A percentile compares a stretch with the other conserved stretches of the same genome.
phyloP scores from a whole-genome alignment of 495 filamentous ascomycete species.

The Endocarpon pusillum region DNA sequence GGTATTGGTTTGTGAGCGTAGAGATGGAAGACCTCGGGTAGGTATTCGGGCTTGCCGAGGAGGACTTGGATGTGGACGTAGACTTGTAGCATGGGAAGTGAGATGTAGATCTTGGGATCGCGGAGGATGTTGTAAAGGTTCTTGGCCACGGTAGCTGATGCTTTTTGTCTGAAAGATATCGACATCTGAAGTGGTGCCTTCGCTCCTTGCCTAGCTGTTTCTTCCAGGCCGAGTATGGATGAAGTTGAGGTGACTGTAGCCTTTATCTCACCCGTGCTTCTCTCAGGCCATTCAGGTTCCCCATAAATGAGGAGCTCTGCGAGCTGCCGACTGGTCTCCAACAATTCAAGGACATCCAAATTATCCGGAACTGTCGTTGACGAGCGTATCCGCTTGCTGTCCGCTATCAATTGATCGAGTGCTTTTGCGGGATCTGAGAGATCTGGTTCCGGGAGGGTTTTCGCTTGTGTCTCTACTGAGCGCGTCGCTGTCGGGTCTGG shows the following conservation, averaged over 20 bases:
- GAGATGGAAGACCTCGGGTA: slow-evolving; percentile 64
- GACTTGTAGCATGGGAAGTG: slow-evolving; percentile 42
- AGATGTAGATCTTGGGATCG: slow-evolving; percentile 69
- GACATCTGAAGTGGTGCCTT: slow-evolving; percentile 8
- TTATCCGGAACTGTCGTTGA: slow-evolving; percentile 23
- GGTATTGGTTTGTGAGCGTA: slow-evolving; percentile 74
- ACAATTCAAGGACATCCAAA: slow-evolving; percentile 20
- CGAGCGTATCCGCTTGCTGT: slow-evolving; percentile 16
- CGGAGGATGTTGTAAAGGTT: slow-evolving; percentile 47
- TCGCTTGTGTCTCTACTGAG: too few species aligned
- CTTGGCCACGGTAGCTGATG: slow-evolving; percentile 30
- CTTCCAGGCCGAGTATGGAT: slow-evolving; percentile 33
- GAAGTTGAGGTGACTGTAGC: slow-evolving; percentile 26
- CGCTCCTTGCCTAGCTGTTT: slow-evolving; percentile 12
- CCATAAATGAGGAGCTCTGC: slow-evolving; percentile 20
- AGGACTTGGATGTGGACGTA: slow-evolving; percentile 58
- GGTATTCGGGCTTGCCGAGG: slow-evolving; percentile 50
- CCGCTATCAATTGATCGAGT: too few species aligned
- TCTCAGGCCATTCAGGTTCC: slow-evolving; percentile 13
- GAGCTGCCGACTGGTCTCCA: slow-evolving; percentile 27
- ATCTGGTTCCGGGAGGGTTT: too few species aligned
- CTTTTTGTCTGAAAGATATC: slow-evolving; percentile 6
- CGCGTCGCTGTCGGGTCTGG: too few species aligned
- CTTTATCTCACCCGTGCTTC: slow-evolving; percentile 5
- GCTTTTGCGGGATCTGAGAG: too few species aligned